Conservation (phyloP, 78 protist species). For the Protostelium mycophagum region DNA sequence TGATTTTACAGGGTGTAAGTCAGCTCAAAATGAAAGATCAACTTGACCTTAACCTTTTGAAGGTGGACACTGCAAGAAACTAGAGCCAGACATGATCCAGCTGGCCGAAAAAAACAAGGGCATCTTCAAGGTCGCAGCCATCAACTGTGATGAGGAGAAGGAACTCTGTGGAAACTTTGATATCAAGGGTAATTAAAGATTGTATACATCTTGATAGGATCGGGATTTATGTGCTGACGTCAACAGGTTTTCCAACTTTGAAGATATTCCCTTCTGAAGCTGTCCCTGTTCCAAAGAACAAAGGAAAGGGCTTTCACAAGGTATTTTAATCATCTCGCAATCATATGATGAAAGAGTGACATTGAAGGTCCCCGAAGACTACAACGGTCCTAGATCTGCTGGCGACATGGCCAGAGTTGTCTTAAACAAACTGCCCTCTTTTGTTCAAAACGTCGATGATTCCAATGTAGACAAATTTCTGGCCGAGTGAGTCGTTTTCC, state of each 20-base stretch:
- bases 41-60: background rate
- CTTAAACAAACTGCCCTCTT: constrained; percentile 18
- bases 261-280: constrained; percentile 43
- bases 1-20: background rate
- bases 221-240: background rate
- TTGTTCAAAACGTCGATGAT: constrained; percentile 10
- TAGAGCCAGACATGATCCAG: constrained; percentile 56
- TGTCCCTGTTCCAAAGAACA: constrained; percentile 2
- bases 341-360: background rate
- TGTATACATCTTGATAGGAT: background rate
- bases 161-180: constrained; percentile 50
- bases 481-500: background rate
- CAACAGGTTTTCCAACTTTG: constrained; percentile 53
- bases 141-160: constrained; percentile 65
- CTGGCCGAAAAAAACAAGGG: constrained; percentile 43
- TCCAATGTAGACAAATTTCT: constrained; percentile 10
- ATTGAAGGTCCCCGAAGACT: constrained; percentile 41
- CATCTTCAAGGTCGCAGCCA: constrained; percentile 54
- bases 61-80: constrained; percentile 56
- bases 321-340: too few relatives aligned
- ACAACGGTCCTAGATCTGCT: constrained; percentile 46
- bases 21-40: background rate
- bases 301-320: constrained; percentile 19
- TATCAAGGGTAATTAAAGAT: constrained; percentile 15
- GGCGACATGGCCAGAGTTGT: constrained; percentile 9